phyloP scores from a whole-genome alignment of 2,329 filamentous ascomycete genomes.

The Ceratocystis cubensis region DNA sequence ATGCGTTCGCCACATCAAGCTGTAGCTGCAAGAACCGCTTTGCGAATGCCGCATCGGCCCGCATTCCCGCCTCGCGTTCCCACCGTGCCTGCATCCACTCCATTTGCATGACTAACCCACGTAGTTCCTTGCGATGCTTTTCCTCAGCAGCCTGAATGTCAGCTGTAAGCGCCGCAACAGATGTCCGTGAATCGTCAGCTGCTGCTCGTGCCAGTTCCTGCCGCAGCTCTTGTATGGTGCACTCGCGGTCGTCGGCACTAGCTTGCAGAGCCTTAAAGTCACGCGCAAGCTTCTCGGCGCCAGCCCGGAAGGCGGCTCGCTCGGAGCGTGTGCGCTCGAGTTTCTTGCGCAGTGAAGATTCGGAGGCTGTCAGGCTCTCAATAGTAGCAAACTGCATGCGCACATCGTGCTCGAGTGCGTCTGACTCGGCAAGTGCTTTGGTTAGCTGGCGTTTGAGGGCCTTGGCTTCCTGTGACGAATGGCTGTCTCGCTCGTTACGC shows the following conservation, averaged over 20 bases:
- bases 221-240: conserved; percentile 8
- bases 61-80: conserved; percentile 66
- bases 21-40: conserved; percentile 73
- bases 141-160: conserved; percentile 38
- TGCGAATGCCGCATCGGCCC: conserved; percentile 68
- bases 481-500: conserved; percentile 27
- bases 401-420: conserved; percentile 61
- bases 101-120: conserved; percentile 78
- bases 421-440: conserved; percentile 49
- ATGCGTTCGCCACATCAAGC: conserved; percentile 74
- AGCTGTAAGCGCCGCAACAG: conserved; percentile 27
- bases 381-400: conserved; percentile 56
- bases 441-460: conserved; percentile 50
- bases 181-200: conserved; percentile 22
- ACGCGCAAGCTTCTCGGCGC: conserved; percentile 42
- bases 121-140: conserved; percentile 61
- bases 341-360: conserved; percentile 50
- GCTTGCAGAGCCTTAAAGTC: conserved; percentile 38
- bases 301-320: conserved; percentile 42
- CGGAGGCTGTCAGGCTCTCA: conserved; percentile 41
- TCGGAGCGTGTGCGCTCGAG: conserved; percentile 59
- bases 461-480: conserved; percentile 41
- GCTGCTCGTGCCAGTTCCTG: conserved; percentile 26
- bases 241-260: conserved; percentile 25
- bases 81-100: conserved; percentile 76